A percentile compares a stretch with the other conserved stretches of the same genome.
phyloP scores from a whole-genome alignment of 2,329 filamentous ascomycete genomes.

The Xylaria sp. region DNA sequence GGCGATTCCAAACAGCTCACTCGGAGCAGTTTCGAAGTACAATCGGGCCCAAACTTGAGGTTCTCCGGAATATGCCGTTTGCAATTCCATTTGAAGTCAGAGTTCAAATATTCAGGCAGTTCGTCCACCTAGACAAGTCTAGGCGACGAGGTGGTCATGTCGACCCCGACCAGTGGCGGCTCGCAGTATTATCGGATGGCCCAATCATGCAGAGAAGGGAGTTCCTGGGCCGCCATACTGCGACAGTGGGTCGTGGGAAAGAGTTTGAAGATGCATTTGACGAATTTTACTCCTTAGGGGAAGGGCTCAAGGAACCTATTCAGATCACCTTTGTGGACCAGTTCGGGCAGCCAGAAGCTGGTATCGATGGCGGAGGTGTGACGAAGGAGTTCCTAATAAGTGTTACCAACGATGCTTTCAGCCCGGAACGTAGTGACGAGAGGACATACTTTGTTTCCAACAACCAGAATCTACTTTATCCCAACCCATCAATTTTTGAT shows the following conservation, averaged over 20 bases:
- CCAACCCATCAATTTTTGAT: slow-evolving; percentile 83
- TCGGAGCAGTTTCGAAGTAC: slow-evolving; percentile 79
- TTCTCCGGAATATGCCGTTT: slow-evolving; percentile 96
- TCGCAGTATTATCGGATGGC: slow-evolving; percentile 61
- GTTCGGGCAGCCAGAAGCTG: slow-evolving; percentile 86
- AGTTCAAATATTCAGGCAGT: slow-evolving; percentile 92
- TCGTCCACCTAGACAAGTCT: slow-evolving; percentile 84
- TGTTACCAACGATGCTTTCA: slow-evolving; percentile 86
- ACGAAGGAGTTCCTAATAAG: slow-evolving; percentile 97
- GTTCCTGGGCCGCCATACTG: slow-evolving; percentile 72
- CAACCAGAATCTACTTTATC: slow-evolving; percentile 86
- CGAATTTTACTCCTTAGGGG: slow-evolving; percentile 83
- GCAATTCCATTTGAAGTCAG: slow-evolving; percentile 92
- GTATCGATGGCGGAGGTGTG: slow-evolving; percentile 96
- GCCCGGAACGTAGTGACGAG: slow-evolving; percentile 56
- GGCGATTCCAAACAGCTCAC: slow-evolving; percentile 73
- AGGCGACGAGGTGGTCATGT: slow-evolving; percentile 74
- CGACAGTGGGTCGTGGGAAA: slow-evolving; percentile 79
- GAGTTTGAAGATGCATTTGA: slow-evolving; percentile 88
- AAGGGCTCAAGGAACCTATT: slow-evolving; percentile 91
- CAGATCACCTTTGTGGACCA: slow-evolving; percentile 96
- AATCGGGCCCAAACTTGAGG: slow-evolving; percentile 86
- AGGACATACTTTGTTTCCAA: slow-evolving; percentile 81
- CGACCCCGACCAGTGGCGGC: slow-evolving; percentile 81
- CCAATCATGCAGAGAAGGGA: slow-evolving; percentile 47